Evolutionary conservation across 106 monocot species (phyloP).

Genomic region (Dendrobium officinale): DNA sequence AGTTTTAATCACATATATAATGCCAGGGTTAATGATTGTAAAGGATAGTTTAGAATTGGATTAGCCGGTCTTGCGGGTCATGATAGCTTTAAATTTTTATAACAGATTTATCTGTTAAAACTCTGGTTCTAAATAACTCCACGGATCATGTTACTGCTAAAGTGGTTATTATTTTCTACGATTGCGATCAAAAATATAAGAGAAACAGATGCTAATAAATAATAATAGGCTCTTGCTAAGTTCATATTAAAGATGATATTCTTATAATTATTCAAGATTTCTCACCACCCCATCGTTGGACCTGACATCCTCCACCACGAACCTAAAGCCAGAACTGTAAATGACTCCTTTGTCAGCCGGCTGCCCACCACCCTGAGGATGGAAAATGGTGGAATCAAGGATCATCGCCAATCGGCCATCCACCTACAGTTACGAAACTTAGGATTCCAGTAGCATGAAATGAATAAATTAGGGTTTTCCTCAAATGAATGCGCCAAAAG

Average conservation of each 20-base stretch:
- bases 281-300: conserved; percentile 58
- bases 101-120: neutral
- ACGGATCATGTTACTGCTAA: neutral
- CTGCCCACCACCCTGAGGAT: conserved; percentile 85
- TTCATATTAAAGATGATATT: neutral
- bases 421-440: conserved; percentile 21
- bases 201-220: neutral
- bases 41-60: too few relatives aligned
- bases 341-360: conserved; percentile 66
- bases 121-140: neutral
- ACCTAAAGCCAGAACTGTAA: conserved; percentile 24
- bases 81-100: neutral
- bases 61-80: too few relatives aligned
- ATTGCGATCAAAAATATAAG: neutral
- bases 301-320: conserved; percentile 66
- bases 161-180: neutral
- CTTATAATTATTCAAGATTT: neutral
- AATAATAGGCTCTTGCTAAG: neutral
- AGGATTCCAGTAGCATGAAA: neutral
- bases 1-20: too few relatives aligned
- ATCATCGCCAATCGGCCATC: conserved; percentile 46
- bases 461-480: neutral
- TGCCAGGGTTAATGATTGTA: too few relatives aligned
- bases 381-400: conserved; percentile 68
- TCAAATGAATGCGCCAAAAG: neutral